These are phyloP conservation scores for Phaseolus coccineus DNA, from an alignment of 331 rosid species.

Conservation along the genomic window DNA sequence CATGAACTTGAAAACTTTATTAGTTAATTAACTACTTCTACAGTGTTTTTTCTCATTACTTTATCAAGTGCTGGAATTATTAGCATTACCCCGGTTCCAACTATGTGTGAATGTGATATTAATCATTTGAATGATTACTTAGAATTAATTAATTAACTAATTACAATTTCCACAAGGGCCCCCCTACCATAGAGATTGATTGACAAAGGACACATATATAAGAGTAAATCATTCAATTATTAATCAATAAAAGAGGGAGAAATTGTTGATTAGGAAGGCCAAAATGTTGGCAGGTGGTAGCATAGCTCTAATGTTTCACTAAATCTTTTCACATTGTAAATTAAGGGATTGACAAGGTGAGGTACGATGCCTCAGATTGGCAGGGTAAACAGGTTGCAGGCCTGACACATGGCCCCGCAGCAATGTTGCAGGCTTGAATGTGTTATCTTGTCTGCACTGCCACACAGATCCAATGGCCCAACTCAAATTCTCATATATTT, in stretches of 20 bases:
- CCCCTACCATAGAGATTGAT: constrained; percentile 1
- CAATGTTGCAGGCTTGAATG: constrained; percentile 42
- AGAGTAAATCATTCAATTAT: constrained; percentile 19
- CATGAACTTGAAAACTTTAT: constrained; percentile 31
- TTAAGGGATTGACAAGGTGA: constrained; percentile 38
- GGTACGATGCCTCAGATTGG: constrained; percentile 38
- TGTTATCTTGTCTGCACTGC: constrained; percentile 46
- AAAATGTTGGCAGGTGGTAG: constrained; percentile 34
- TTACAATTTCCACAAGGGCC: constrained; percentile 8
- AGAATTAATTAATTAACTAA: constrained; percentile 17
- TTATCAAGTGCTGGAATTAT: constrained; percentile 20
- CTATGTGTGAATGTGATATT: neutral
- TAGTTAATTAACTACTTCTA: constrained; percentile 24
- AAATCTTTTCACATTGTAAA: constrained; percentile 33
- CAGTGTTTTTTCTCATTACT: neutral
- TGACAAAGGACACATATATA: neutral
- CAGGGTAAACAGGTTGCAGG: constrained; percentile 45
- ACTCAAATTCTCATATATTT: constrained; percentile 30
- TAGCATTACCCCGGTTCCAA: constrained; percentile 1
- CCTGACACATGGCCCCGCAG: constrained; percentile 55
- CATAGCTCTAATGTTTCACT: constrained; percentile 17
- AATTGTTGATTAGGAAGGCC: constrained; percentile 38
- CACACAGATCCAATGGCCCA: constrained; percentile 49
- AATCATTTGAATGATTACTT: constrained; percentile 35
- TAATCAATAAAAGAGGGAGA: constrained; percentile 14